Percentiles rank a stretch among this genome's conserved stretches.
Conservation (phyloP, 2,329 filamentous ascomycete genomes). For the Monosporascus sp. region DNA sequence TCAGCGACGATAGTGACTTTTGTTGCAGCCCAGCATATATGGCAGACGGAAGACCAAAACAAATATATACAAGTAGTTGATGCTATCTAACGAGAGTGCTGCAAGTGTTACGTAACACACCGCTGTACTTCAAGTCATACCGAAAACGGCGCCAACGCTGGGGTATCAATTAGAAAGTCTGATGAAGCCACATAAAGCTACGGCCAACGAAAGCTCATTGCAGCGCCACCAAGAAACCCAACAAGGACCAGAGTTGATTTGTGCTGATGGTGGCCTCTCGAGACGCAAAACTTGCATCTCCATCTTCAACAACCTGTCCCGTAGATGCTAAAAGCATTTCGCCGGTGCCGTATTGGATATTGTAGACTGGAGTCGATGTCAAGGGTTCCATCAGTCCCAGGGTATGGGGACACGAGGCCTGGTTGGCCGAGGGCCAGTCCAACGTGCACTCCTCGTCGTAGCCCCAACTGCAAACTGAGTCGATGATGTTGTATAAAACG, state of each 20-base stretch:
- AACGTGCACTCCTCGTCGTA: constrained; percentile 46
- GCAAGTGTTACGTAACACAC: too few species aligned
- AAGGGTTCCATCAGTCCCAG: constrained; percentile 33
- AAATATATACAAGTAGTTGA: too few species aligned
- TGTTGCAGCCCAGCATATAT: too few species aligned
- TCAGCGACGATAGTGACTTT: too few species aligned
- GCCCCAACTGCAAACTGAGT: constrained; percentile 44
- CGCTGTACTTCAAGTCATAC: not conserved
- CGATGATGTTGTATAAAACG: constrained; percentile 48
- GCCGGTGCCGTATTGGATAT: constrained; percentile 48
- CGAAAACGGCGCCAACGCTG: not conserved
- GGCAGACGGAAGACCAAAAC: too few species aligned
- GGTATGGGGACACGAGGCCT: constrained; percentile 43
- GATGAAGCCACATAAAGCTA: not conserved
- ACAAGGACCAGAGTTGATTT: not conserved
- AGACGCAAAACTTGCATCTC: not conserved
- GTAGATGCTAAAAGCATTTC: constrained; percentile 31
- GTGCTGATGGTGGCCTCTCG: not conserved
- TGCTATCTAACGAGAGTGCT: too few species aligned
- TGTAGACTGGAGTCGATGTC: constrained; percentile 38
- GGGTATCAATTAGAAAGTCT: not conserved
- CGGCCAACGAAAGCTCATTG: not conserved
- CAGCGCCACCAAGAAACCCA: not conserved
- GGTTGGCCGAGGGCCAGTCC: constrained; percentile 44
- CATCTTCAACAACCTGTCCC: constrained; percentile 19